These are phyloP conservation scores for Stachybotrys echinatus DNA, from an alignment of 2,329 filamentous ascomycete species.

Conservation along the genomic window DNA sequence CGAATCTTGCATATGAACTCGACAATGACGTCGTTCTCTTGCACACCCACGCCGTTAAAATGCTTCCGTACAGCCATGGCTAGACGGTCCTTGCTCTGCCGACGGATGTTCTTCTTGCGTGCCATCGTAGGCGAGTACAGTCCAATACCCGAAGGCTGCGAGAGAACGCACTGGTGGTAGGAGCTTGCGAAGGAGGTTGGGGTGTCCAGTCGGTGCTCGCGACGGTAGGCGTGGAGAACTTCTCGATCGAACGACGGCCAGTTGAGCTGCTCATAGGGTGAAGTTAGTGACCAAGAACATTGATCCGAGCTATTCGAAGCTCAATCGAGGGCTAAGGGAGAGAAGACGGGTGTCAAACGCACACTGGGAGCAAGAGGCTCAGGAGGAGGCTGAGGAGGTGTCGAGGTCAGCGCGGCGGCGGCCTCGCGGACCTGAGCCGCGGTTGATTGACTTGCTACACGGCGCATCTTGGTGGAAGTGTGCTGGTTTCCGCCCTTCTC, in stretches of 20 bases:
- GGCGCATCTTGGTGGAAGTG: slow-evolving; percentile 49
- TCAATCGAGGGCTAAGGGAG: too few relatives aligned
- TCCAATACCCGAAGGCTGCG: slow-evolving; percentile 59
- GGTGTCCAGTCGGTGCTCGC: slow-evolving; percentile 65
- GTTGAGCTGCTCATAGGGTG: slow-evolving; percentile 39
- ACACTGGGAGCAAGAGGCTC: slow-evolving; percentile 28
- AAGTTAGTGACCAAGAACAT: slow-evolving; percentile 9
- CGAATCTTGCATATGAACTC: slow-evolving; percentile 68
- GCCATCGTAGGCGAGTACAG: slow-evolving; percentile 72
- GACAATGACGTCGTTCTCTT: slow-evolving; percentile 78
- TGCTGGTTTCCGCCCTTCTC: slow-evolving; percentile 39
- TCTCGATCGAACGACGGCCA: slow-evolving; percentile 65
- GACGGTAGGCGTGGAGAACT: slow-evolving; percentile 69
- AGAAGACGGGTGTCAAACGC: slow-evolving; percentile 13
- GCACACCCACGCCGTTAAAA: slow-evolving; percentile 74
- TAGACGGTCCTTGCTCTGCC: slow-evolving; percentile 68
- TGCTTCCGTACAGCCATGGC: slow-evolving; percentile 71
- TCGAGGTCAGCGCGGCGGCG: slow-evolving; percentile 30
- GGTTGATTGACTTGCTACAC: slow-evolving; percentile 47
- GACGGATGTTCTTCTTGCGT: slow-evolving; percentile 54
- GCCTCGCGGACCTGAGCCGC: slow-evolving; percentile 40
- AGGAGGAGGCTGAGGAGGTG: slow-evolving; percentile 19
- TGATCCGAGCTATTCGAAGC: too few relatives aligned
- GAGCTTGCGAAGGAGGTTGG: slow-evolving; percentile 64
- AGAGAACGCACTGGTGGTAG: slow-evolving; percentile 57